Evolutionary conservation across 768 basidiomycete genomes (phyloP).

Genomic region (Amanita rubescens): DNA sequence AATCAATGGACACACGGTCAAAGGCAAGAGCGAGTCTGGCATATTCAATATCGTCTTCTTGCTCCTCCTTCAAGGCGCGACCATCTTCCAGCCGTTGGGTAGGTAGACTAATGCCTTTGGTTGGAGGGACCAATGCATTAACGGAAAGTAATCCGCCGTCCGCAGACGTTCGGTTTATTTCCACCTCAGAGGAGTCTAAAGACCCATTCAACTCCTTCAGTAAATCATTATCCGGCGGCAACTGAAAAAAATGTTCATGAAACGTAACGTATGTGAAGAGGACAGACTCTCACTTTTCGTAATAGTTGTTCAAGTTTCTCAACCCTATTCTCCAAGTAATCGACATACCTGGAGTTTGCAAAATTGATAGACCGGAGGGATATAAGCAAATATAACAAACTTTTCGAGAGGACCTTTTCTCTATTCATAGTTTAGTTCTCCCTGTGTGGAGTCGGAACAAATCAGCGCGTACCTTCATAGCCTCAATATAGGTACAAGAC

Average conservation of each 20-base stretch:
- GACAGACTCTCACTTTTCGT: conserved; percentile 21
- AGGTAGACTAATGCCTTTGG: conserved; percentile 22
- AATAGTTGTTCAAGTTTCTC: conserved; percentile 56
- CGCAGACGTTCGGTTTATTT: conserved; percentile 15
- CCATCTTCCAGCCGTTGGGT: conserved; percentile 23
- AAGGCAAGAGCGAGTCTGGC: conserved; percentile 29
- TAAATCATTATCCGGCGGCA: conserved; percentile 57
- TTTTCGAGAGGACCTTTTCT: conserved; percentile 57
- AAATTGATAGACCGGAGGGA: background rate
- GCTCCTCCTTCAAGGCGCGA: conserved; percentile 14
- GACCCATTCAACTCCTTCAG: conserved; percentile 43
- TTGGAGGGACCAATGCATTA: background rate
- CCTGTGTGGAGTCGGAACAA: background rate
- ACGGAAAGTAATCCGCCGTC: conserved; percentile 1
- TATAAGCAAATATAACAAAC: conserved; percentile 22
- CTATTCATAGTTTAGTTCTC: conserved; percentile 15
- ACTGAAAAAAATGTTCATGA: conserved; percentile 24
- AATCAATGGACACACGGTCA: conserved; percentile 24
- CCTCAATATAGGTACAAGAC: conserved; percentile 64
- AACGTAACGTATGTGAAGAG: background rate
- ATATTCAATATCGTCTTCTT: conserved; percentile 30
- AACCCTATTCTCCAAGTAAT: conserved; percentile 50
- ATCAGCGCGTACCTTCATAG: conserved; percentile 45
- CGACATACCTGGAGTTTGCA: conserved; percentile 36
- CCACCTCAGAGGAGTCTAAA: conserved; percentile 15